Base-by-base conservation (phyloP, 176 grass and related monocot genomes). In the Microstegium vimineum region DNA sequence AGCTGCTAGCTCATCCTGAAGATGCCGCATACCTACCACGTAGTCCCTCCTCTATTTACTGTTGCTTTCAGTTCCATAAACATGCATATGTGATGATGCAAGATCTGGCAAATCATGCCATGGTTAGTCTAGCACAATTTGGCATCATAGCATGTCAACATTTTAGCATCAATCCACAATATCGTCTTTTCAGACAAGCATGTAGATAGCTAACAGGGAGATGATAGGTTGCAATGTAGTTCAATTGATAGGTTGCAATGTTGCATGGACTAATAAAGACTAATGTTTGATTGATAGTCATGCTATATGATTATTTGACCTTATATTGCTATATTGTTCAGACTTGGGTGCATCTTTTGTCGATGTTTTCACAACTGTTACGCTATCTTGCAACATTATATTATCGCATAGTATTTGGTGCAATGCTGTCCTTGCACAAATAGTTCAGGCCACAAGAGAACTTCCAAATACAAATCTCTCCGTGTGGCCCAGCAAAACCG, bases 11-110 rank as follows among this genome's bases (percentile, higher is more conserved):
- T 25, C 87, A 57, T 5, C 57, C 22, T 23, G 65, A 81, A 90
- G 83, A 89, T 82, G 72, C 82, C 65, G 70, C 65, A 8, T 51
- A 82, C 87, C 83, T 77, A 85, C 35, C 87, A 76, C 56, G 69
- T 36, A 63, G 42, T 83, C 73, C 26, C 6, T 42, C 34, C 52
- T 77, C 2, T 80, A 38, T 43, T 69, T 62, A 78, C 33, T 72
- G 56, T 70, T 83, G 42, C 71, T 43, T 83, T 75, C 81, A 66
- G 61, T 12, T 71, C 49, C 47, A 46, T 74, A 14, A 59, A 68
- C 61, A 65, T 43, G 57, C 7, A 62, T 30, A 16, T 62, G 60
- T 51, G 20, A 69, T 27, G 68, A 78, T 31, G 65, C 34, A 81
- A 36, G 16, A 30, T 61, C 67, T 28, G 41, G 56, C 69, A 69